Evolutionary conservation across 345 rosid species (phyloP).

Genomic region (Linum lewisii): DNA sequence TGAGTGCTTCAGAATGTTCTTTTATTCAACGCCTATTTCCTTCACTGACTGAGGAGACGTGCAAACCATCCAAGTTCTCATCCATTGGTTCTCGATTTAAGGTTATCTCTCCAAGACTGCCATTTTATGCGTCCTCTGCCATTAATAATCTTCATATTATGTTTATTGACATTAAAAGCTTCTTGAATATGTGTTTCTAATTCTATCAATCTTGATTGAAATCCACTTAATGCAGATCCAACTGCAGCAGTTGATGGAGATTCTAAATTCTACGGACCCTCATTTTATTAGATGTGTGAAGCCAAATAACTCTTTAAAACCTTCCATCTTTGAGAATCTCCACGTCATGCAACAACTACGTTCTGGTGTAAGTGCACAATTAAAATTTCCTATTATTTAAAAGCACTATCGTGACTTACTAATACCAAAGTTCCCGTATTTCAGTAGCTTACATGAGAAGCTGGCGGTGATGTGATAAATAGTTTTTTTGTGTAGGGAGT

Average conservation of each 20-base stretch:
- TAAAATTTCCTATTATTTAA: too few relatives aligned
- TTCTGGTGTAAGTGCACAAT: conserved; percentile 67
- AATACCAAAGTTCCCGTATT: background rate
- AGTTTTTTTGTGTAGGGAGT: conserved; percentile 65
- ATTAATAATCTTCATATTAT: background rate
- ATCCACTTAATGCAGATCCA: conserved; percentile 65
- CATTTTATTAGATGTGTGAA: conserved; percentile 91
- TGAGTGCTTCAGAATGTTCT: conserved; percentile 70
- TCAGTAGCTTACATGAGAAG: conserved; percentile 1
- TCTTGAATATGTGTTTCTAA: background rate
- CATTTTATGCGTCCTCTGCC: conserved; percentile 9
- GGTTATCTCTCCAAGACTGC: conserved; percentile 28
- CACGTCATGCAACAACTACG: conserved; percentile 78
- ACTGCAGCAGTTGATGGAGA: conserved; percentile 88
- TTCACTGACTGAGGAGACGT: conserved; percentile 46
- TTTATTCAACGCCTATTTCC: conserved; percentile 73
- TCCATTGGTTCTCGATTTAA: conserved; percentile 84
- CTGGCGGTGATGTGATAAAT: conserved; percentile 14
- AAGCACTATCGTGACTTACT: background rate
- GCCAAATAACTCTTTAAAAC: conserved; percentile 60
- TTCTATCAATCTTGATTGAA: too few relatives aligned
- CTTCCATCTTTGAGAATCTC: conserved; percentile 49
- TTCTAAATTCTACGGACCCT: conserved; percentile 72
- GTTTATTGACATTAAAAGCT: background rate
- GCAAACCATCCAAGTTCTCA: conserved; percentile 75